Conservation (phyloP, 2,329 filamentous ascomycete genomes). For the Aspergillus versicolor region DNA sequence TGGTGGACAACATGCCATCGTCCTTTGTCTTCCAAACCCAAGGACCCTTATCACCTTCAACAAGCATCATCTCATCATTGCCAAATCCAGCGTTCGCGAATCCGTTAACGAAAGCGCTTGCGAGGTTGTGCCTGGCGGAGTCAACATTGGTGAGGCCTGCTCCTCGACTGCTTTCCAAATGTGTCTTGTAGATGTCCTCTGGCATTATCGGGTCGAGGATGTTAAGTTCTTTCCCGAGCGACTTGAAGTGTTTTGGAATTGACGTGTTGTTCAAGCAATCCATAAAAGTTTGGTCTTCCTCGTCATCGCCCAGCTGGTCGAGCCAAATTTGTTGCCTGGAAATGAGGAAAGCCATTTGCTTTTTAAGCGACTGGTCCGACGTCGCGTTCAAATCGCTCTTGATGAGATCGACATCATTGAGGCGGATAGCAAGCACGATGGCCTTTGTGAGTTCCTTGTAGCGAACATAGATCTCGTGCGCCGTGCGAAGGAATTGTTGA, state of each 20-base stretch:
- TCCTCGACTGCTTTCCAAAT: slow-evolving; percentile 91
- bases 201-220: slow-evolving; percentile 95
- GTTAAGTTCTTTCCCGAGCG: slow-evolving; percentile 91
- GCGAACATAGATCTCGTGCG: slow-evolving; percentile 88
- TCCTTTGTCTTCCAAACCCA: slow-evolving; percentile 99
- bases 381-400: slow-evolving; percentile 77
- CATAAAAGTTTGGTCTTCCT: slow-evolving; percentile 71
- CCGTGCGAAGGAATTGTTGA: slow-evolving; percentile 87
- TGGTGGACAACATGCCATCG: slow-evolving; percentile 94
- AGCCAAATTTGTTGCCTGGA: slow-evolving; percentile 87
- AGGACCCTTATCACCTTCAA: slow-evolving; percentile 80
- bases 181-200: slow-evolving; percentile 99
- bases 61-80: slow-evolving; percentile 96
- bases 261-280: slow-evolving; percentile 87
- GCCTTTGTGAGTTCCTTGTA: slow-evolving; percentile 94
- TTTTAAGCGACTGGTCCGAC: slow-evolving; percentile 77
- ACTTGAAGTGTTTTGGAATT: slow-evolving; percentile 88
- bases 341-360: slow-evolving; percentile 91
- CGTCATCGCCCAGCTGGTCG: slow-evolving; percentile 58
- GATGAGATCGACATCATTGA: slow-evolving; percentile 86
- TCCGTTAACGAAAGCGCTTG: slow-evolving; percentile 92
- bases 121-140: slow-evolving; percentile 91
- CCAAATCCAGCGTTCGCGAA: slow-evolving; percentile 96
- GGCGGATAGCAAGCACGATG: slow-evolving; percentile 86
- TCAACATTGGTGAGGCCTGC: slow-evolving; percentile 92